Evolutionary conservation across 2,329 filamentous ascomycete genomes (phyloP).

Genomic region (Diaporthe citri): DNA sequence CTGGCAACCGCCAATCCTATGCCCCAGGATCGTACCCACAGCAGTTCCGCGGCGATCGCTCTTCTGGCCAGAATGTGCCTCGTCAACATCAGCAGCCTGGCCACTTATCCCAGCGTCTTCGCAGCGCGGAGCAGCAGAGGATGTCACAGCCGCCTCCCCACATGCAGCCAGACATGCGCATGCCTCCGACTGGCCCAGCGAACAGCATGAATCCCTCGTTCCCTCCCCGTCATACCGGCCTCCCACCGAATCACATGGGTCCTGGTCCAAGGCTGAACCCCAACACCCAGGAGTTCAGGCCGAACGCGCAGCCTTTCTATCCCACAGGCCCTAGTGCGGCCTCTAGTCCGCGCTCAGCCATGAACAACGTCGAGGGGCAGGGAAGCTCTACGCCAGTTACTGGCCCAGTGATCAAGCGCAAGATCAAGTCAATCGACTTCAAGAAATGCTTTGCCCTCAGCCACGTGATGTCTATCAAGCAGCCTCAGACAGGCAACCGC

Average conservation of each 20-base stretch:
- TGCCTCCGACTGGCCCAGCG: conserved; percentile 80
- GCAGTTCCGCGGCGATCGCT: conserved; percentile 59
- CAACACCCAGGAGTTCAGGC: conserved; percentile 82
- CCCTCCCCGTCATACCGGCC: conserved; percentile 65
- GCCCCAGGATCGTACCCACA: conserved; percentile 60
- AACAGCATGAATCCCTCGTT: conserved; percentile 66
- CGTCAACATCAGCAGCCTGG: conserved; percentile 58
- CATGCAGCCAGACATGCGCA: conserved; percentile 74
- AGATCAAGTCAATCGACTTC: conserved; percentile 78
- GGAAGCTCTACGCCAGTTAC: conserved; percentile 51
- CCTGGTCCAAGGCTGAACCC: conserved; percentile 69
- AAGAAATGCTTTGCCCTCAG: conserved; percentile 73
- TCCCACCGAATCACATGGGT: conserved; percentile 62
- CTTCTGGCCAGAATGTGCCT: conserved; percentile 51
- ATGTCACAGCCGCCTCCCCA: conserved; percentile 56
- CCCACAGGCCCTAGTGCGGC: conserved; percentile 76
- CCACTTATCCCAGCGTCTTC: conserved; percentile 55
- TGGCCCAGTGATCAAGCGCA: conserved; percentile 74
- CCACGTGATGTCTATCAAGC: conserved; percentile 66
- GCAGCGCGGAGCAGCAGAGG: conserved; percentile 64
- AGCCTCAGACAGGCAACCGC: conserved; percentile 58
- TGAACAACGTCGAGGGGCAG: conserved; percentile 60
- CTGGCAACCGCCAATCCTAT: conserved; percentile 62
- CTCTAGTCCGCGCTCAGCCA: conserved; percentile 78
- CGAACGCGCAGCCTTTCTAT: conserved; percentile 84